Evolutionary conservation across 1,284 basidiomycete genomes (phyloP), one percentile per base, ranked within the genome.

Genomic region (Coriolopsis trogii): DNA sequence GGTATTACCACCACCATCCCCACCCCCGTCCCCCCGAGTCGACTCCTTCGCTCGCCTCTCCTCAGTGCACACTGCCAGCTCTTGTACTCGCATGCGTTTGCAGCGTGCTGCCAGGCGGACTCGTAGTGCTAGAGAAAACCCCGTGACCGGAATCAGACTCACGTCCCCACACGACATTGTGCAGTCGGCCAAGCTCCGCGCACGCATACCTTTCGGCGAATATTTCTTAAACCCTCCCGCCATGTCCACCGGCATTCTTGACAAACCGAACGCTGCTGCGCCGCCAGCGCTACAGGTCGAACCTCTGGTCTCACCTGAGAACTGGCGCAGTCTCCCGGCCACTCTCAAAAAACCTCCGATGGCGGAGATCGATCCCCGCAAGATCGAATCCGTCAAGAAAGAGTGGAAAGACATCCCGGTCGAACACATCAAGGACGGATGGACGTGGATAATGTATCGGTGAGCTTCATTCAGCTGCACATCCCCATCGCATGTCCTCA

Each of bases 261-360:
- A 34, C 45, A n/a, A n/a, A n/a, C n/a, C n/a, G n/a, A n/a, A n/a
- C n/a, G n/a, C 36, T n/a, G 16, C 16, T 21, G 29, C 26, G 23
- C 28, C 18, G n/a, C 25, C 13, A 15, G 25, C 42, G 16, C 13
- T 31, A 44, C 33, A 8, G 6, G 31, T 34, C 6, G 33, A 44
- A n/a, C 45, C 51, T n/a, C 52, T 59, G 20, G 49, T 55, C 8
- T 25, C 39, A 3, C 51, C 51, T 3, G 24, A 29, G 24, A 7
- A 36, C 21, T 58, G 56, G 56, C 40, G 53, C 8, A 43, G 16
- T 4, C 58, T 59, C 23, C 54, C 51, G 16, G 15, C 7, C n/a
- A 44, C 24, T 31, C 44, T 59, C 34, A 39, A 29, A 16, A 37
- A 40, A 5, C 54, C 58, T 9, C 34, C 42, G 3, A 29, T 59